Evolutionary conservation across 2,329 filamentous ascomycete genomes (phyloP).

Genomic region (Fusarium fracticaudum): DNA sequence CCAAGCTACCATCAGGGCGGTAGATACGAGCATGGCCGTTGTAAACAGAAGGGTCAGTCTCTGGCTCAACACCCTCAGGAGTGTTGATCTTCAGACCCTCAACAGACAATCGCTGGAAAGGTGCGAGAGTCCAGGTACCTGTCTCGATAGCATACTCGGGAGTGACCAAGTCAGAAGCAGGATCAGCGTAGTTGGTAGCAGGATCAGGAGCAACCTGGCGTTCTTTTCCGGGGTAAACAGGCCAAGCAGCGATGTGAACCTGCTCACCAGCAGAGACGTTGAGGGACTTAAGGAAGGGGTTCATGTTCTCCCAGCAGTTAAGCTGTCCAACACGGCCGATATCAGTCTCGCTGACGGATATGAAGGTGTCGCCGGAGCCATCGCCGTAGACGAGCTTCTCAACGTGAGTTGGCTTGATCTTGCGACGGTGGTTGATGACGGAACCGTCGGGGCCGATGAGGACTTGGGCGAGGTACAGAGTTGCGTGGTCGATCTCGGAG

Average conservation of each 20-base stretch:
- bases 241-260: slow-evolving; percentile 45
- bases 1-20: slow-evolving; percentile 38
- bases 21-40: slow-evolving; percentile 42
- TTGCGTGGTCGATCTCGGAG: slow-evolving; percentile 57
- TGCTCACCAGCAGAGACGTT: slow-evolving; percentile 43
- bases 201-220: slow-evolving; percentile 38
- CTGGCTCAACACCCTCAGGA: slow-evolving; percentile 40
- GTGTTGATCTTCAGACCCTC: slow-evolving; percentile 40
- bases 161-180: slow-evolving; percentile 40
- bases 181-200: slow-evolving; percentile 40
- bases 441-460: slow-evolving; percentile 60
- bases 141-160: slow-evolving; percentile 42
- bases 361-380: slow-evolving; percentile 64
- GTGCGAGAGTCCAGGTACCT: slow-evolving; percentile 40
- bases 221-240: slow-evolving; percentile 38
- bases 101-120: slow-evolving; percentile 38
- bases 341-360: slow-evolving; percentile 56
- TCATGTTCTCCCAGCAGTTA: slow-evolving; percentile 66
- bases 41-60: slow-evolving; percentile 36
- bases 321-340: slow-evolving; percentile 63
- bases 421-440: slow-evolving; percentile 58
- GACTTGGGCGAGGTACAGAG: slow-evolving; percentile 60
- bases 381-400: slow-evolving; percentile 63
- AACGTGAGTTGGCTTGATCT: slow-evolving; percentile 62
- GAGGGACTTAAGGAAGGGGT: slow-evolving; percentile 42